These are phyloP conservation scores for Linnemannia zychae DNA, from an alignment of 192 early-diverging fungal species.

Conservation along the genomic window DNA sequence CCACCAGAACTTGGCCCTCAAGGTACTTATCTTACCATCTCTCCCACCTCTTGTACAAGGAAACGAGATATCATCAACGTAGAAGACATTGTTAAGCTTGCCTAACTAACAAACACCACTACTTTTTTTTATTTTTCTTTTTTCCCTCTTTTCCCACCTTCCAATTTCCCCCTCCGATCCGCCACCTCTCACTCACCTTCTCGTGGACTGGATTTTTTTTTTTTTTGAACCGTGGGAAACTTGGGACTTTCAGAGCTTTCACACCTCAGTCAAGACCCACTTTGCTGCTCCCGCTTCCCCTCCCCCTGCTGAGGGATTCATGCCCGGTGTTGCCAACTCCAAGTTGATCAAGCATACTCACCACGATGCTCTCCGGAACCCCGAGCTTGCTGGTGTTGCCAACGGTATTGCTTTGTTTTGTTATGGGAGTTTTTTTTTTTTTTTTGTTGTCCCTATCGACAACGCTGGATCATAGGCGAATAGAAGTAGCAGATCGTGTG, in stretches of 20 bases:
- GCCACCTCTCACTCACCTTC: not conserved
- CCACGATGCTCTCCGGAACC: constrained; percentile 75
- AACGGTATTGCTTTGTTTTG: too few relatives aligned
- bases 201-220: not conserved
- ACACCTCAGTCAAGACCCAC: constrained; percentile 43
- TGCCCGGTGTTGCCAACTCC: constrained; percentile 85
- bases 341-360: constrained; percentile 83
- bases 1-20: constrained; percentile 37
- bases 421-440: not conserved
- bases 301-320: constrained; percentile 84
- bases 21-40: constrained; percentile 11
- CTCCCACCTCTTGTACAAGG: not conserved
- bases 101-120: not conserved
- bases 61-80: not conserved
- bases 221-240: constrained; percentile 8
- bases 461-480: not conserved
- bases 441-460: not conserved
- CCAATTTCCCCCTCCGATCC: not conserved
- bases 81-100: not conserved
- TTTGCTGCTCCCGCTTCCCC: constrained; percentile 45
- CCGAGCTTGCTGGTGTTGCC: constrained; percentile 77
- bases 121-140: not conserved
- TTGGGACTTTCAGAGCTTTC: constrained; percentile 35
- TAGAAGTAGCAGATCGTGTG: not conserved
- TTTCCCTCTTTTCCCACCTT: not conserved